Base-by-base conservation (phyloP, 106 monocot species). In the Hemerocallis citrina region DNA sequence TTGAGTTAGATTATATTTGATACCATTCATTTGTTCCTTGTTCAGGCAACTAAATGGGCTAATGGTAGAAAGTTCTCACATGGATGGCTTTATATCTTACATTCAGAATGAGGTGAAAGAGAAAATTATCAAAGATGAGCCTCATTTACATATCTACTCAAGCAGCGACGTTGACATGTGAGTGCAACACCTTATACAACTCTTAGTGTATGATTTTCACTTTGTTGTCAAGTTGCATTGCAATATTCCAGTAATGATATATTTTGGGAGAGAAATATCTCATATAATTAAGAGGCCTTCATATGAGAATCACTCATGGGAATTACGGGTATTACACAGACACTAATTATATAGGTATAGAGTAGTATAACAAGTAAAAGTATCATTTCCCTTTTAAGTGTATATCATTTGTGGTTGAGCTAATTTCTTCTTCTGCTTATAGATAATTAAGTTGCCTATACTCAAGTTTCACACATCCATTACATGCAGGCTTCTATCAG, bases 31-130 rank as follows among this genome's bases (percentile, higher is more conserved):
- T 32, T 31, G 6, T 31, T 46, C 3, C 27, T 59, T 36, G 38
- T 24, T 59, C 79, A 92, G 92, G 74, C 79, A 98, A 71, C 59
- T 98, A 38, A 68, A 22, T 51, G 80, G 79, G 23, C 73, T 81
- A 45, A 72, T 28, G 44, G 33, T 92, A 44, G 88, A 85, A 58
- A 72, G 24, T 20, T 54, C 61, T 48, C 68, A 82, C 44, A 68
- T 98, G 85, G 92, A 88, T 82, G 92, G 85, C 23, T 98, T 92
- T 57, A 73, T 82, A 59, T 74, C 74, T 21, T 43, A 98, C 57
- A 66, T 98, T 62, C 98, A 82, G 65, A 82, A 75, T 66, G 98
- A 88, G 35, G 52, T 69, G 44, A 98, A 88, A 65, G 87, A 91
- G 65, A 88, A 40, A 56, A 64, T 65, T 33, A 88, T 71, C 33